A percentile compares a stretch with the other conserved stretches of the same genome.
Conservation (phyloP, 768 basidiomycete species). For the Pholiota conissans region DNA sequence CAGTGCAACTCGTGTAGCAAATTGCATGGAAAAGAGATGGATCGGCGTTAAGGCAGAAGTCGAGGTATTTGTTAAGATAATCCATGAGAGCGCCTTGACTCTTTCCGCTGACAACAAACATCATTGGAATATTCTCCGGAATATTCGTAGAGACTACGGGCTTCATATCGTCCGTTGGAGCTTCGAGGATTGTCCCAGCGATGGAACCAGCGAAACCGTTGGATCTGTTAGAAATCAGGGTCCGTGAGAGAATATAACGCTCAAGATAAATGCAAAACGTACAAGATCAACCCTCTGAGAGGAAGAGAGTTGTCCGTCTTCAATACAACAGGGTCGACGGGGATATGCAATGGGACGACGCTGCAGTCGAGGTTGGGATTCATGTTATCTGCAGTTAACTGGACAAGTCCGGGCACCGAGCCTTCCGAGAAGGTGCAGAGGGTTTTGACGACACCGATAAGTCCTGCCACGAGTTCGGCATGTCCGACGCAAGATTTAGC, state of each 20-base stretch:
- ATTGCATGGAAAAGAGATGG: conserved; percentile 28
- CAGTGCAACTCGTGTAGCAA: conserved; percentile 35
- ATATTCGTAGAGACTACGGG: conserved; percentile 9
- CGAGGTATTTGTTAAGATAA: conserved; percentile 31
- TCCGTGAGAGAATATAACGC: not conserved
- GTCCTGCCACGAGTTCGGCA: conserved; percentile 31
- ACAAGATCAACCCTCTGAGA: conserved; percentile 31
- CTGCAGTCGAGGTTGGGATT: conserved; percentile 32
- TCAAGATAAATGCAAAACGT: not conserved
- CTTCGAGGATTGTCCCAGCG: conserved; percentile 32
- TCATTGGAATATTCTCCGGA: conserved; percentile 19
- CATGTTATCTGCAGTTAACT: conserved; percentile 28
- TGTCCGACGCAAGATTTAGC: conserved; percentile 35
- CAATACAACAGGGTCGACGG: conserved; percentile 19
- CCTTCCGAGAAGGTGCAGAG: conserved; percentile 26
- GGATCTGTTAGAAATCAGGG: conserved; percentile 21
- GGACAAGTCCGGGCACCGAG: conserved; percentile 31
- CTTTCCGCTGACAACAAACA: conserved; percentile 37
- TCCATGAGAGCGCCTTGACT: conserved; percentile 26
- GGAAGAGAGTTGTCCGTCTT: conserved; percentile 18
- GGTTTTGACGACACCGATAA: conserved; percentile 32
- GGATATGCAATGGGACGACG: conserved; percentile 30
- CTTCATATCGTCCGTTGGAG: conserved; percentile 20
- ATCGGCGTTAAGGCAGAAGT: conserved; percentile 26
- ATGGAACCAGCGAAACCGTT: conserved; percentile 38